Evolutionary conservation across 345 rosid species (phyloP).

Genomic region (Lepidium didymum): DNA sequence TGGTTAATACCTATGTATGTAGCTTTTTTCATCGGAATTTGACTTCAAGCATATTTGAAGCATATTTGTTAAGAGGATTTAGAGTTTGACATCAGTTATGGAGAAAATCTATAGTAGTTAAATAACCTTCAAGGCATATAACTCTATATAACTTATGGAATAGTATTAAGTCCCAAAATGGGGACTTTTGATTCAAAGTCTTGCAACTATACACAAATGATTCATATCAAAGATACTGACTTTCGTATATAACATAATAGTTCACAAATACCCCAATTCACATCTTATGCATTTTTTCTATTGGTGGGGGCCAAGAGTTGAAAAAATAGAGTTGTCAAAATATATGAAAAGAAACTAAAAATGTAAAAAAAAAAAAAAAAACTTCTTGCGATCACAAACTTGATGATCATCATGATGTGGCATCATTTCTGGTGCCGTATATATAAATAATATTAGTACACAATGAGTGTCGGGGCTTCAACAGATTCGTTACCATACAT

Average conservation of each 20-base stretch:
- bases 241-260: constrained; percentile 12
- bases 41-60: too few species aligned
- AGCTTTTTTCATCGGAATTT: too few species aligned
- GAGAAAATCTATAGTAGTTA: too few species aligned
- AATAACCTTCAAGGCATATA: background rate
- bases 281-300: constrained; percentile 7
- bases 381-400: constrained; percentile 22
- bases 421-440: constrained; percentile 14
- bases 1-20: too few species aligned
- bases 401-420: constrained; percentile 10
- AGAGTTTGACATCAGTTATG: too few species aligned
- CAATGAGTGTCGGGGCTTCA: constrained; percentile 7
- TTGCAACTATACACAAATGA: background rate
- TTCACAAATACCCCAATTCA: constrained; percentile 13
- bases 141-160: background rate
- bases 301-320: constrained; percentile 4
- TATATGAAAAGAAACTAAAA: background rate
- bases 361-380: background rate
- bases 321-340: constrained; percentile 14
- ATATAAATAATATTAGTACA: constrained; percentile 13
- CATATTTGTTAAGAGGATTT: too few species aligned
- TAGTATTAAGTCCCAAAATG: background rate
- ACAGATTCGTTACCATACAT: constrained; percentile 35
- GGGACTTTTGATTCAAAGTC: background rate
- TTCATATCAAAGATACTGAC: constrained; percentile 16